These are phyloP conservation scores for Saxophila tyrrhenica DNA, from an alignment of 495 filamentous ascomycete species.

Conservation along the genomic window DNA sequence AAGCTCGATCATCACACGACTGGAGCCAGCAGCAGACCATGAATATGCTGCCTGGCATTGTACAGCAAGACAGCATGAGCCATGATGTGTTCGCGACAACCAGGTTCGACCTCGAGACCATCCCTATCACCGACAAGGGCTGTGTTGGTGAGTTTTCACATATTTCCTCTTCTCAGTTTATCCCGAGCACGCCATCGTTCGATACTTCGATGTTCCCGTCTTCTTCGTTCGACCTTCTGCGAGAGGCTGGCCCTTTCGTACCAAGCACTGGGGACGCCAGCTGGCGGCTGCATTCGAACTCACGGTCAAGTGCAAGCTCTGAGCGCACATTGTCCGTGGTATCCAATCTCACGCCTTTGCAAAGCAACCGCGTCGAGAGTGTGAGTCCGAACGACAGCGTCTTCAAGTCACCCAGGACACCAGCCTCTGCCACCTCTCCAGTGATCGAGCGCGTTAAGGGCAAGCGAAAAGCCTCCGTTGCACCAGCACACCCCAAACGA, in stretches of 20 bases:
- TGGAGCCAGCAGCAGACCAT: slow-evolving; percentile 55
- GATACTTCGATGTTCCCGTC: slow-evolving; percentile 17
- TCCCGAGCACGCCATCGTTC: background rate
- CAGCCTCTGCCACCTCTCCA: slow-evolving; percentile 39
- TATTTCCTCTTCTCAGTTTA: slow-evolving; percentile 28
- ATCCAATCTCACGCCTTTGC: slow-evolving; percentile 27
- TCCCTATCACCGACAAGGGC: slow-evolving; percentile 50
- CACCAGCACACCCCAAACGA: background rate
- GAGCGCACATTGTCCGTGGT: background rate
- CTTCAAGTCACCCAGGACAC: slow-evolving; percentile 42
- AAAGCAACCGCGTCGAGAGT: slow-evolving; percentile 1
- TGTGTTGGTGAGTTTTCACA: slow-evolving; percentile 71
- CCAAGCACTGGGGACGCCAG: background rate
- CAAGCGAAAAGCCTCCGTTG: background rate
- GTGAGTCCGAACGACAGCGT: slow-evolving; percentile 14
- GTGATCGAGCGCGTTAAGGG: slow-evolving; percentile 14
- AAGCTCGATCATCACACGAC: slow-evolving; percentile 43
- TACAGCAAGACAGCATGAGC: slow-evolving; percentile 48
- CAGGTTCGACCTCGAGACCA: slow-evolving; percentile 45
- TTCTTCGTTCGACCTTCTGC: slow-evolving; percentile 3
- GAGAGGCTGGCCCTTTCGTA: background rate
- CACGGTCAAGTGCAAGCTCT: background rate
- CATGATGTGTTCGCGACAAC: slow-evolving; percentile 29
- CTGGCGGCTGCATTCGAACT: background rate
- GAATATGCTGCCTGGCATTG: slow-evolving; percentile 54